Evolutionary conservation across 1,139 yeast genomes (phyloP), one percentile per base, ranked within the genome.

Genomic region (Taphrina sp.): DNA sequence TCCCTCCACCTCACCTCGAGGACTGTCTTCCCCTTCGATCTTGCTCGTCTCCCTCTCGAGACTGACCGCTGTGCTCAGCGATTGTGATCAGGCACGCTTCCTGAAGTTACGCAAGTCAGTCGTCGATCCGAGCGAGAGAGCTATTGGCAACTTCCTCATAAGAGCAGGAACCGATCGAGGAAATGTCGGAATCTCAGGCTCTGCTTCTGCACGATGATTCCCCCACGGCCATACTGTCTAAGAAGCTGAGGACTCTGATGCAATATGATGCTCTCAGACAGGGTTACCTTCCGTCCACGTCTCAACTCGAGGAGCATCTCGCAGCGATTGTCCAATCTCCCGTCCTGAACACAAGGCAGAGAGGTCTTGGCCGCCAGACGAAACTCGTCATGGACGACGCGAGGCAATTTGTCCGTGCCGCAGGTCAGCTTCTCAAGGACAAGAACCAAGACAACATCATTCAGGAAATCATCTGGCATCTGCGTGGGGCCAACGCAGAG

Each of bases 391-490:
- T 53, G 34, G 46, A 42, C 14, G 57, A 53, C 29, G 20, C 41
- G n/a, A 37, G 46, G 7, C 23, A 16, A 23, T 53, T 39, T 17
- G 19, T 53, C 41, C 35, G 45, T 23, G 52, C 52, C 4, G 14
- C 41, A 4, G 36, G 29, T 3, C 41, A 29, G 20, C 41, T 53
- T 10, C 29, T 53, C 26, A 42, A 36, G 35, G 57, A 53, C 17
- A 53, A 53, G 46, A 45, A 53, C 24, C 45, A 42, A 3, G 45
- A 45, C 28, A 45, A 53, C 33, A 16, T 39, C 23, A 23, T 53
- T 5, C 57, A 53, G 22, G 57, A 53, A 10, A 44, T 53, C n/a
- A 45, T 45, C 19, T 53, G 52, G 52, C 23, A 53, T 16, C 23
- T 42, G 20, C 17, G 28, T 5, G 34, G 41, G 22, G 52, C 57